Percentiles rank a stretch among this genome's conserved stretches.
phyloP scores from a whole-genome alignment of 192 early-diverging fungal genomes.

The Entomortierella lignicola region DNA sequence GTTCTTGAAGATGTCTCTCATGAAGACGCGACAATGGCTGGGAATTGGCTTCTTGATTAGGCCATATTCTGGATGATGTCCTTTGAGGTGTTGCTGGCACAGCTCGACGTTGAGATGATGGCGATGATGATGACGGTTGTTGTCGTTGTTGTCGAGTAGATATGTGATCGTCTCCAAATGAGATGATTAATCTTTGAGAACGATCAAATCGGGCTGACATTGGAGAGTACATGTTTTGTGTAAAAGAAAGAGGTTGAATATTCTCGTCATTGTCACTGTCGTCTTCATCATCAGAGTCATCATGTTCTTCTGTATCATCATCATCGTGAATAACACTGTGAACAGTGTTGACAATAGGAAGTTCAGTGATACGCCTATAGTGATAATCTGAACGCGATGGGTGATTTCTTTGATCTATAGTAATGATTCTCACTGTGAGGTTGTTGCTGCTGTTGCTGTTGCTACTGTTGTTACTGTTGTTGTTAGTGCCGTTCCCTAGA shows the following conservation, averaged over 20 bases:
- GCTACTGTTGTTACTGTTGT: too few relatives aligned
- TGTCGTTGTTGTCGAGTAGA: too few relatives aligned
- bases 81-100: background rate
- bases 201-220: too few relatives aligned
- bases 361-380: background rate
- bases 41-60: background rate
- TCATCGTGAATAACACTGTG: too few relatives aligned
- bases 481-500: too few relatives aligned
- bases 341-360: too few relatives aligned
- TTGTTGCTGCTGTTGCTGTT: too few relatives aligned
- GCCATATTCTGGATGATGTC: background rate
- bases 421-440: background rate
- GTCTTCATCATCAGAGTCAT: background rate
- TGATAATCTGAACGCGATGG: background rate
- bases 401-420: background rate
- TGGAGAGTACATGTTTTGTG: too few relatives aligned
- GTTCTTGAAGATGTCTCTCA: constrained; percentile 10
- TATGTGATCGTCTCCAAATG: too few relatives aligned
- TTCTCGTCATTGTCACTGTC: background rate
- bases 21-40: background rate
- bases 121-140: too few relatives aligned
- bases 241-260: too few relatives aligned
- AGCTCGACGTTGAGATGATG: background rate
- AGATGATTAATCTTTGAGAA: too few relatives aligned
- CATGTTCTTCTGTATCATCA: background rate